Base-by-base conservation (phyloP, 192 early-diverging fungal species). In the Coemansia umbellata region DNA sequence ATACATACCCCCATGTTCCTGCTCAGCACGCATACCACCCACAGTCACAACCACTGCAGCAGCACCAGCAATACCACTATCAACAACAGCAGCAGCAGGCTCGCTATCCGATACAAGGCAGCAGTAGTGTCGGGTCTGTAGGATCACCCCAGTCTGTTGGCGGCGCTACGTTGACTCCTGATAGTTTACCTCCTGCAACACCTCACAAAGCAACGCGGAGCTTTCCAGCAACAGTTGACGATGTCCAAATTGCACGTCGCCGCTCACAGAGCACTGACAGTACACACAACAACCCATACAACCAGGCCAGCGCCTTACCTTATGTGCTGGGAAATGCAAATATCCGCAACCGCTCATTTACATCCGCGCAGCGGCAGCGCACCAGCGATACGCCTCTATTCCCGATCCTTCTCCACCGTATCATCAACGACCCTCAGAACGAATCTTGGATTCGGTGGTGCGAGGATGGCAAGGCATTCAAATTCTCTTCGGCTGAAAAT, bases 381-480 rank as follows among this genome's bases (percentile, higher is more conserved):
- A 75, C 72, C 4, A 75, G 65, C 60, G 72, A 75, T 32, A 75
- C 72, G 33, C 72, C 72, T 19, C 56, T 75, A 37, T 75, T 75
- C 61, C 72, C 72, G 0, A 66, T 75, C 18, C 53, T 75, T 10
- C 65, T 75, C 17, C 57, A 75, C 53, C 59, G 71, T 31, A 75
- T 75, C 18, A 75, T 75, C 65, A 60, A 63, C 31, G 62, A 77
- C 24, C 41, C 58, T 6, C 33, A 60, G 31, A 77, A 77, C 49
- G 62, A 70, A 37, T 37, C 57, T 5, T 77, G 74, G 74, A 77
- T 77, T 32, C 52, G 67, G 23, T 77, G 74, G 74, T 65, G 59
- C 47, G 63, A 69, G 18, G 74, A 77, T 17, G 74, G 74, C 37
- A 52, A 62, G 48, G 66, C 74, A 5, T 77, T 77, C 58, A 69